Conservation (phyloP, 2,329 filamentous ascomycete species). For the Laburnicola sp. region DNA sequence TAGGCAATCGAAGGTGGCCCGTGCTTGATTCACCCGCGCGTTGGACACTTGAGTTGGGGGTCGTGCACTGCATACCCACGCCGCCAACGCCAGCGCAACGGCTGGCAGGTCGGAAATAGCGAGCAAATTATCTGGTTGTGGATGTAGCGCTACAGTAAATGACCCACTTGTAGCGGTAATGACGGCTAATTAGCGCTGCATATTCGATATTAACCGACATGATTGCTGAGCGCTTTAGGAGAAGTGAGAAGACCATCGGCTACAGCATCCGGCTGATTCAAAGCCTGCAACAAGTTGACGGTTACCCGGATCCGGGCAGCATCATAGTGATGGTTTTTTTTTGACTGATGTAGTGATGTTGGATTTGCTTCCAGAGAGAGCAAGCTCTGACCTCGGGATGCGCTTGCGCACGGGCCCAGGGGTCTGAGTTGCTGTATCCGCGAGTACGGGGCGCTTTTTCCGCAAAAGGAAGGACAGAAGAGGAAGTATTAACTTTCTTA, state of each 20-base stretch:
- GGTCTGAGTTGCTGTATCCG: too few species aligned
- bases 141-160: constrained; percentile 22
- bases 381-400: constrained; percentile 14
- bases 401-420: constrained; percentile 7
- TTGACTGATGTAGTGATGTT: constrained; percentile 12
- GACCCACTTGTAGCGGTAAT: constrained; percentile 36
- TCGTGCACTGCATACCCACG: constrained; percentile 26
- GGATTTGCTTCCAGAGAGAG: constrained; percentile 14
- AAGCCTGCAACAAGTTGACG: constrained; percentile 7
- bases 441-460: constrained; percentile 2
- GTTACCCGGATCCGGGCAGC: constrained; percentile 17
- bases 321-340: constrained; percentile 13
- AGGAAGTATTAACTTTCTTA: constrained; percentile 26
- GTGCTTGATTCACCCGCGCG: constrained; percentile 21
- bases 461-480: constrained; percentile 23
- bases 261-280: constrained; percentile 9
- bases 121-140: constrained; percentile 34
- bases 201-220: constrained; percentile 23
- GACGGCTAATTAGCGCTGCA: constrained; percentile 36
- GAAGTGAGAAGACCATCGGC: constrained; percentile 9
- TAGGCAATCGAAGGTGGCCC: constrained; percentile 17
- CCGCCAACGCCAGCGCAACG: constrained; percentile 31
- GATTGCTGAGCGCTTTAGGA: constrained; percentile 11
- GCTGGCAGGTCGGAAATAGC: constrained; percentile 24
- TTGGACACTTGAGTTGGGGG: constrained; percentile 10